Evolutionary conservation across 2,329 filamentous ascomycete genomes (phyloP).

Genomic region (Trichoderma lentiforme): DNA sequence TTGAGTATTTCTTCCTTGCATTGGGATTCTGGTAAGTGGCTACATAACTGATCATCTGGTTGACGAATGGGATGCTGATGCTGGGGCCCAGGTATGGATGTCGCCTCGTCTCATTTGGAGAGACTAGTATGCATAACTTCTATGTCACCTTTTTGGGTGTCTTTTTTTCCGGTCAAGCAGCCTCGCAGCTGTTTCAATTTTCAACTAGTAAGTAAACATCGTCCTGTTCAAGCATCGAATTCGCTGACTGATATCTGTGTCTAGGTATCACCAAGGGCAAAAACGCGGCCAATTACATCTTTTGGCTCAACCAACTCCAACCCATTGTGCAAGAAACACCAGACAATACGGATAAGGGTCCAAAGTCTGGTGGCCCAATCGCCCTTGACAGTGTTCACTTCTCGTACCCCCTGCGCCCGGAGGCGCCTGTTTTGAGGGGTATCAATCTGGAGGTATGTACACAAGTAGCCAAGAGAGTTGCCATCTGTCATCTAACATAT

Average conservation of each 20-base stretch:
- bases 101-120: slow-evolving; percentile 37
- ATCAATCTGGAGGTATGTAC: slow-evolving; percentile 36
- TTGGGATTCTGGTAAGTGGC: slow-evolving; percentile 38
- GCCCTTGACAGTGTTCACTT: slow-evolving; percentile 57
- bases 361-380: slow-evolving; percentile 36
- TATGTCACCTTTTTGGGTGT: slow-evolving; percentile 51
- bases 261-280: slow-evolving; percentile 49
- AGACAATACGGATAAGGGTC: slow-evolving; percentile 37
- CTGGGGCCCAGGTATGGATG: slow-evolving; percentile 32
- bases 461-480: not conserved
- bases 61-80: not conserved
- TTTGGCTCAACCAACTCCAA: slow-evolving; percentile 45
- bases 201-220: slow-evolving; percentile 38
- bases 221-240: not conserved
- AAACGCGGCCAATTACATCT: slow-evolving; percentile 48
- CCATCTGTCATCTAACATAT: not conserved
- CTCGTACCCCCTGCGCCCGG: slow-evolving; percentile 53
- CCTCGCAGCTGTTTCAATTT: slow-evolving; percentile 43
- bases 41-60: not conserved
- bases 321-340: slow-evolving; percentile 41
- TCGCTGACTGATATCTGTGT: not conserved
- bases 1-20: slow-evolving; percentile 39
- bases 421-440: slow-evolving; percentile 40
- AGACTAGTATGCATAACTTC: slow-evolving; percentile 51
- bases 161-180: slow-evolving; percentile 44